These are phyloP conservation scores for Sarocladiaceae sp. DNA, from an alignment of 2,329 filamentous ascomycete genomes.

Conservation along the genomic window DNA sequence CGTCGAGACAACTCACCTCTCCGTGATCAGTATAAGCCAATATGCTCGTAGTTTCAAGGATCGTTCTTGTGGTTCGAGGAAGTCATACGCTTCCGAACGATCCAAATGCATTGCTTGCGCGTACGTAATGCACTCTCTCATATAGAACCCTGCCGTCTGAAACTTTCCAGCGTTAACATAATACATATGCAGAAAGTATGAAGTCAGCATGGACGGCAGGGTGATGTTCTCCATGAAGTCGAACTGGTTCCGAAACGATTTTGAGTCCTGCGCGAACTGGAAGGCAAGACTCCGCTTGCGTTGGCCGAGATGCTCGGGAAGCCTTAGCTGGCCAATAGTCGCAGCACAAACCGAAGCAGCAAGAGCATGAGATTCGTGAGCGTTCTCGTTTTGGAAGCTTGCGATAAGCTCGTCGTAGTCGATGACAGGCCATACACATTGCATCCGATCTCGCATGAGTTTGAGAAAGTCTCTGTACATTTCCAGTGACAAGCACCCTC, in stretches of 20 bases:
- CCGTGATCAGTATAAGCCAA: conserved; percentile 22
- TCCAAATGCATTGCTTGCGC: conserved; percentile 19
- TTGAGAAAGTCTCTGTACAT: conserved; percentile 18
- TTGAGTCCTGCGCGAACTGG: conserved; percentile 13
- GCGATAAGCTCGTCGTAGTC: conserved; percentile 16
- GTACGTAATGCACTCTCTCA: conserved; percentile 20
- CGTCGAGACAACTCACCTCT: conserved; percentile 6
- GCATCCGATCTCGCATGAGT: conserved; percentile 16
- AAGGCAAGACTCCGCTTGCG: conserved; percentile 5
- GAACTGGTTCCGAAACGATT: conserved; percentile 17
- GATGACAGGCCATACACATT: conserved; percentile 21
- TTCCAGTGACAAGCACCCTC: conserved; percentile 11
- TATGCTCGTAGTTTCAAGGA: conserved; percentile 18
- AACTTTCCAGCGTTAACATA: conserved; percentile 23
- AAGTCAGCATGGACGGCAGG: conserved; percentile 17
- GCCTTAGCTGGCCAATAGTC: conserved; percentile 22
- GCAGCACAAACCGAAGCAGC: conserved; percentile 22
- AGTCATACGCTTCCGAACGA: conserved; percentile 15
- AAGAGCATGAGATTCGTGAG: conserved; percentile 19
- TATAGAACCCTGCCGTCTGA: conserved; percentile 19
- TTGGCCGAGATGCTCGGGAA: conserved; percentile 17
- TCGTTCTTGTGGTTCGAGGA: conserved; percentile 14
- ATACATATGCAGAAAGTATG: conserved; percentile 24
- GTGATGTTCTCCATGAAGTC: conserved; percentile 19
- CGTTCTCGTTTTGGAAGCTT: conserved; percentile 13